A percentile compares a stretch with the other conserved stretches of the same genome.
These are phyloP conservation scores for Cystoisospora suis DNA, from an alignment of 169 alveolate genomes.

Conservation along the genomic window DNA sequence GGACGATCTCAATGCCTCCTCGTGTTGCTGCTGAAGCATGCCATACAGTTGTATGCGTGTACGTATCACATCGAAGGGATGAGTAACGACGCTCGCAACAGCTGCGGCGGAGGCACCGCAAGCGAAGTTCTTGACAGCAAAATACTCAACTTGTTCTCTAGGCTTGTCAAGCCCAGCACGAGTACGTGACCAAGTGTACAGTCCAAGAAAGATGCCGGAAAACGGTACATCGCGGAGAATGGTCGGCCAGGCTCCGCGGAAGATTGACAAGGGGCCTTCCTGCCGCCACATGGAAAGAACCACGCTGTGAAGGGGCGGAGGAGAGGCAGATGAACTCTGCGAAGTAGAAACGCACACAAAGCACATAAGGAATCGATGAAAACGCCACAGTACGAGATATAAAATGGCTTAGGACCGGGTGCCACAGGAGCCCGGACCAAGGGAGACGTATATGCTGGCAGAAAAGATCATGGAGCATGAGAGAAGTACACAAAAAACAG, in stretches of 20 bases:
- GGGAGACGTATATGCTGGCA: too few relatives aligned
- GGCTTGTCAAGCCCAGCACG: constrained; percentile 40
- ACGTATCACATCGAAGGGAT: constrained; percentile 71
- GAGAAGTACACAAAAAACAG: too few relatives aligned
- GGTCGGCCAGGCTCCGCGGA: constrained; percentile 63
- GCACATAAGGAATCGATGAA: too few relatives aligned
- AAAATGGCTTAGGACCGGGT: too few relatives aligned
- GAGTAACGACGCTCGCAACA: constrained; percentile 67
- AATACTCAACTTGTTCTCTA: background rate
- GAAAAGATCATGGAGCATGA: too few relatives aligned
- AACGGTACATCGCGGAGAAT: constrained; percentile 67
- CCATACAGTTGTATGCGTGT: constrained; percentile 70
- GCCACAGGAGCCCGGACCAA: too few relatives aligned
- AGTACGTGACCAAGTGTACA: constrained; percentile 40
- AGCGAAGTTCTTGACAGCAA: constrained; percentile 58
- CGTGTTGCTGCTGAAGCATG: background rate
- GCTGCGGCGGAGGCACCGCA: constrained; percentile 70
- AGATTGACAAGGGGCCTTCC: constrained; percentile 58
- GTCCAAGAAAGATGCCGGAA: constrained; percentile 48
- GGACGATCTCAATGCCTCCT: too few relatives aligned
- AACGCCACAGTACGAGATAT: too few relatives aligned
- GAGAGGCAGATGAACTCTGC: background rate
- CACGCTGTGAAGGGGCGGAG: constrained; percentile 9
- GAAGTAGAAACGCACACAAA: background rate
- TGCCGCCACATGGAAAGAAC: constrained; percentile 30